Base-by-base conservation (phyloP, 495 filamentous ascomycete genomes). In the Penicillium paxilli region DNA sequence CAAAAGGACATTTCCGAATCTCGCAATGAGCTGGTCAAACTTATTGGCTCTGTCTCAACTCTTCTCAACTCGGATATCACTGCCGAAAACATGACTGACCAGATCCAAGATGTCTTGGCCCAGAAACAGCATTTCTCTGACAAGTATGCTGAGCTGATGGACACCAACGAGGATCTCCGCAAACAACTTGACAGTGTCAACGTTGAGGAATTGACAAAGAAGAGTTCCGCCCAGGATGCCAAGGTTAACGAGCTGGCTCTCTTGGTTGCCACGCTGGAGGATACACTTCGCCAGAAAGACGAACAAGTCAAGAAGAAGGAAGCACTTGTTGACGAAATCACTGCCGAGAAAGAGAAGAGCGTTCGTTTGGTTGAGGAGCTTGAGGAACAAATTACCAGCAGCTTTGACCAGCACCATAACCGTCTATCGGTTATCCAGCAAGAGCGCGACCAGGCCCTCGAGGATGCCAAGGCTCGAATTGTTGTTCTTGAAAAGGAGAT, bases 321-420 rank as follows among this genome's bases (percentile, higher is more conserved):
- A 40, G 65, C 69, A 16, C 77, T 87, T 32, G 69, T 90, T 38
- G 80, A 84, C 48, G 79, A 77, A 52, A 72, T 87, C 46, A 74
- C 64, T 11, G 72, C 78, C 35, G 83, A 87, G 67, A 87, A 89
- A 70, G 71, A 91, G 72, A 95, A 94, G 77, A 93, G 92, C 69
- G 88, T 88, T 14, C 85, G 89, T 40, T 76, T 99, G 8, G 88
- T 98, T 7, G 91, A 97, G 64, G 94, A 98, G 71, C 85, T 99
- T 16, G 94, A 99, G 69, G 92, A 99, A 55, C 93, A 99, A 62
- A 83, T 99, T n/a, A 87, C 89, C 55, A 90, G 79, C 65, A 96
- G 90, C 71, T 98, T 88, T 67, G 94, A 98, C 52, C 90, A 96
- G 64, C 91, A 93, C 58, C 89, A 96, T 66, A 93, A 90, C 69